Percentiles rank a stretch among this genome's conserved stretches.
These are phyloP conservation scores for Acephala macrosclerotiorum DNA, from an alignment of 2,329 filamentous ascomycete species.

Conservation along the genomic window DNA sequence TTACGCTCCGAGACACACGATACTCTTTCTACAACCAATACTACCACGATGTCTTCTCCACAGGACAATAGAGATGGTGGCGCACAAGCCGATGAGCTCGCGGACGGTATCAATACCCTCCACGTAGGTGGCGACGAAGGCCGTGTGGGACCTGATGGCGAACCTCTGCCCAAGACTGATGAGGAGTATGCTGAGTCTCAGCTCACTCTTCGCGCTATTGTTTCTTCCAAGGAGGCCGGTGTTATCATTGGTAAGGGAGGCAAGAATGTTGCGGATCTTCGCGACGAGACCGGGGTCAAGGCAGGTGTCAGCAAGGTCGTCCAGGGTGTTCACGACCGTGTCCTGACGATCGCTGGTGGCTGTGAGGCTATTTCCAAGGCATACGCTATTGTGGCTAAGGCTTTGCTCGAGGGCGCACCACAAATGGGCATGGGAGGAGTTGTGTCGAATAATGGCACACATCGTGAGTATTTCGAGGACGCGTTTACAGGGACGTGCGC, in stretches of 20 bases:
- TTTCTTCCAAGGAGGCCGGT: constrained; percentile 98
- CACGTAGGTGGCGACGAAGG: constrained; percentile 67
- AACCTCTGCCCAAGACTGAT: constrained; percentile 86
- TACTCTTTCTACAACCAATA: constrained; percentile 6
- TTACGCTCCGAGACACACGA: constrained; percentile 11
- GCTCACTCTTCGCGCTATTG: constrained; percentile 94
- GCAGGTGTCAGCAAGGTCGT: constrained; percentile 99
- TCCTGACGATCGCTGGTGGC: constrained; percentile 91
- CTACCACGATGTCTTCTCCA: constrained; percentile 40
- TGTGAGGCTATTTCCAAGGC: constrained; percentile 90
- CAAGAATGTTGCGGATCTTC: constrained; percentile 96
- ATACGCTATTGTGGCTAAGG: constrained; percentile 91
- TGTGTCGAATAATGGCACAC: constrained; percentile 86
- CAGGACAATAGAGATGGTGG: constrained; percentile 42
- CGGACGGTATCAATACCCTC: constrained; percentile 69
- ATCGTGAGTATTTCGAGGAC: constrained; percentile 71
- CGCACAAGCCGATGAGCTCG: constrained; percentile 56
- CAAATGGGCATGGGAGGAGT: constrained; percentile 96
- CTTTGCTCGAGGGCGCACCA: constrained; percentile 90
- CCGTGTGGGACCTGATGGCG: constrained; percentile 74
- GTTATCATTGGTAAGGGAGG: constrained; percentile 99
- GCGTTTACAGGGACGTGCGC: neutral
- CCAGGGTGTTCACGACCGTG: constrained; percentile 94
- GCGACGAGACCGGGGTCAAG: constrained; percentile 97
- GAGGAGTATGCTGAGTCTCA: constrained; percentile 95